Base-by-base conservation (phyloP, 2,329 filamentous ascomycete genomes). In the Fusarium sp. region DNA sequence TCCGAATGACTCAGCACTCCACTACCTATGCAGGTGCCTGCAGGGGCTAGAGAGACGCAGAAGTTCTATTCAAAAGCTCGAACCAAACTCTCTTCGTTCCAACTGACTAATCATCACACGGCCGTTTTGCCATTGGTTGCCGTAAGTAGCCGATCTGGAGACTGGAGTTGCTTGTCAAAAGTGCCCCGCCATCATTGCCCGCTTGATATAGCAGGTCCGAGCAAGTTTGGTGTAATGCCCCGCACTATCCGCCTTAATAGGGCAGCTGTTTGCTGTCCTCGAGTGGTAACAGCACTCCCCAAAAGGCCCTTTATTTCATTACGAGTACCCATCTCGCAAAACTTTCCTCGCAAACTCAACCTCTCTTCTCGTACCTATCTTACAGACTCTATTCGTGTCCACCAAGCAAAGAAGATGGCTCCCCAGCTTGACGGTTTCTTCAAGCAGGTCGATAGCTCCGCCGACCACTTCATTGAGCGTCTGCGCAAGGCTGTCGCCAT, bases 401-500 rank as follows among this genome's bases (percentile, higher is more conserved):
- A 90, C 74, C 89, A 91, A 85, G 84, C 87, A 75, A 86, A 83
- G 83, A 92, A 89, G 80, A 97, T 98, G 93, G 93, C 93, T 59
- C 93, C 94, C 66, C 89, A 97, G 80, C 89, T 99, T 74, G 93
- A 98, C 80, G 87, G 91, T 69, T 98, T 92, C 86, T 98, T 98
- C 86, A 90, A 93, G 83, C 90, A 97, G 87, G 93, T 97, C 75
- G 94, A 98, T 81, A 83, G 83, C 78, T 86, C 94, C 76, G 88
- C 93, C 50, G 88, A 90, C 72, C 85, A 89, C 78, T 98, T 97
- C 83, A 97, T 97, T 81, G 92, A 97, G 75, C 91, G 95, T 74
- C 89, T 99, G 64, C 88, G 93, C 77, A 90, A 94, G 81, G 96
- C 96, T 56, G 96, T 99, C 63, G 95, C 94, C 53, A 99, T 99